Evolutionary conservation across 192 early-diverging fungal species (phyloP).

Genomic region (Coemansia sp.): DNA sequence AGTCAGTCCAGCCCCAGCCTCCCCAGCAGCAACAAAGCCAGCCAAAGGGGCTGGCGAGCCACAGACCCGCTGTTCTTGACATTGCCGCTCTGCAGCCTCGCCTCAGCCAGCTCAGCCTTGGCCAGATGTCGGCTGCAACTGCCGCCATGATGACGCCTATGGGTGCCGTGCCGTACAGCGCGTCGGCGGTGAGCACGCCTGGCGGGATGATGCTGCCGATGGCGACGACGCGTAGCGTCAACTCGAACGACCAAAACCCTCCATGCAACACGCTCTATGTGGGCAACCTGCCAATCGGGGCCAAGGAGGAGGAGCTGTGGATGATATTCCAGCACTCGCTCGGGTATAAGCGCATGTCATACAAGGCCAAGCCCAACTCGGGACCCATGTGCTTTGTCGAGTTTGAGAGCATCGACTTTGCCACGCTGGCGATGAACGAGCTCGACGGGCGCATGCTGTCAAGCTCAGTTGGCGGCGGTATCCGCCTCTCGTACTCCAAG

Average conservation of each 20-base stretch:
- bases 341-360: conserved; percentile 90
- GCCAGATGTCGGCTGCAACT: conserved; percentile 34
- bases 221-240: conserved; percentile 54
- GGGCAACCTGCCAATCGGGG: conserved; percentile 87
- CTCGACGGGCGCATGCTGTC: conserved; percentile 79
- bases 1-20: conserved; percentile 12
- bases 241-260: conserved; percentile 89
- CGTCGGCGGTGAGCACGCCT: conserved; percentile 21
- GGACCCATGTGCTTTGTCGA: conserved; percentile 99
- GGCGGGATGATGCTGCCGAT: conserved; percentile 46
- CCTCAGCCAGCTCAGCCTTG: conserved; percentile 39
- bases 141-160: conserved; percentile 32
- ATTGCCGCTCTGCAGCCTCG: conserved; percentile 45
- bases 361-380: conserved; percentile 75
- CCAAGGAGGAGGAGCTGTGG: conserved; percentile 86
- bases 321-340: conserved; percentile 73
- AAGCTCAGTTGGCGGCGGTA: conserved; percentile 89
- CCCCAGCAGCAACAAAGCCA: conserved; percentile 18
- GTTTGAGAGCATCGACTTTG: conserved; percentile 92
- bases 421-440: conserved; percentile 83
- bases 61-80: conserved; percentile 45
- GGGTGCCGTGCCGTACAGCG: conserved; percentile 37
- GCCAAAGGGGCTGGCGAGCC: conserved; percentile 33
- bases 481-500: conserved; percentile 94
- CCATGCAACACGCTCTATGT: conserved; percentile 99